phyloP scores from a whole-genome alignment of 495 filamentous ascomycete species.

The Aspergillus avenaceus region DNA sequence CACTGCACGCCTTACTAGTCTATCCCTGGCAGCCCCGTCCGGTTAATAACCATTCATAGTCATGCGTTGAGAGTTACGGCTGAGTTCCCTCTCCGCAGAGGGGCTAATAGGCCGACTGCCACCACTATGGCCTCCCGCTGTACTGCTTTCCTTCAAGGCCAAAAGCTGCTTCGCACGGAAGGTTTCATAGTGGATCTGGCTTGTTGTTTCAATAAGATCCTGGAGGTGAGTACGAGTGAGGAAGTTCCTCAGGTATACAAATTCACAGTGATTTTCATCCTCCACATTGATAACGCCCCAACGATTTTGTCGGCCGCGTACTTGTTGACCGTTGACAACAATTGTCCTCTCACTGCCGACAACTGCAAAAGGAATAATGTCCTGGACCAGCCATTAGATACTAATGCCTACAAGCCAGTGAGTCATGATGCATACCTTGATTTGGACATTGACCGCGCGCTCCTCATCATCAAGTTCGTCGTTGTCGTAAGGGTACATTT shows the following conservation, averaged over 20 bases:
- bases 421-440: conserved; percentile 66
- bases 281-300: conserved; percentile 99
- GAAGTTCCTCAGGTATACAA: conserved; percentile 97
- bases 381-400: conserved; percentile 49
- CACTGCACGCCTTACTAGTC: conserved; percentile 14
- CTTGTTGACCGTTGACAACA: conserved; percentile 94
- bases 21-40: neutral
- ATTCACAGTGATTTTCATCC: conserved; percentile 99
- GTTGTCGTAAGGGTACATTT: conserved; percentile 99
- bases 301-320: conserved; percentile 95
- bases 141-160: conserved; percentile 95
- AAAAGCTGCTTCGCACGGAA: conserved; percentile 99
- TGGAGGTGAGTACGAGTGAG: conserved; percentile 93
- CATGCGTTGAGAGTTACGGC: conserved; percentile 91
- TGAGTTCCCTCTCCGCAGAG: conserved; percentile 88
- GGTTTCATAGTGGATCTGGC: conserved; percentile 99
- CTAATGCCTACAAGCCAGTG: neutral
- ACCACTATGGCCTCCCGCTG: conserved; percentile 63
- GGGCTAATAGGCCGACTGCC: conserved; percentile 93
- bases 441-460: conserved; percentile 85
- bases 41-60: conserved; percentile 95
- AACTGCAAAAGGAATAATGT: conserved; percentile 95
- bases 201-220: conserved; percentile 99
- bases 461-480: conserved; percentile 98
- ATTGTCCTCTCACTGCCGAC: conserved; percentile 98